Conservation (phyloP, 768 basidiomycete species). For the Mycena metata region DNA sequence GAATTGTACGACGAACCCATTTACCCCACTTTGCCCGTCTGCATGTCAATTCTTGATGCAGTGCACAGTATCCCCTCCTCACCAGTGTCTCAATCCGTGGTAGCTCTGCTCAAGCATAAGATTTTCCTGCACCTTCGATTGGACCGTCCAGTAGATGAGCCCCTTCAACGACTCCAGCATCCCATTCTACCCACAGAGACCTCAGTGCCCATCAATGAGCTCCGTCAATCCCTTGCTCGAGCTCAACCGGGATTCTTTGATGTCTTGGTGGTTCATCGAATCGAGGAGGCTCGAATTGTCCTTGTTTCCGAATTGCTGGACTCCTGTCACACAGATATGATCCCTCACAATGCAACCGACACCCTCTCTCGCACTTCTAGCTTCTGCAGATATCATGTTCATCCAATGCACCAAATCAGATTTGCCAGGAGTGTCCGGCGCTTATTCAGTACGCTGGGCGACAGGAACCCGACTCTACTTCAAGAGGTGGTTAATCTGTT, state of each 20-base stretch:
- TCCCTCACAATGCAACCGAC: neutral
- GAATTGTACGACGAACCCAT: neutral
- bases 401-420: constrained; percentile 3
- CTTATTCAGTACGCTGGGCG: neutral
- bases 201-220: neutral
- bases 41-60: constrained; percentile 1
- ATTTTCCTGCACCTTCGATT: neutral
- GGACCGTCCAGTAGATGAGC: neutral
- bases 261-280: neutral
- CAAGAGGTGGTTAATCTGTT: neutral
- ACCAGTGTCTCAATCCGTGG: neutral
- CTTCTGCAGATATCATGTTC: neutral
- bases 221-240: neutral
- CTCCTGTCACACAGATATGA: neutral
- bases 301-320: neutral
- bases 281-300: constrained; percentile 3
- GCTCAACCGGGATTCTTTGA: neutral
- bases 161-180: neutral
- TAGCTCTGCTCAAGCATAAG: neutral
- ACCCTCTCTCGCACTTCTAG: neutral
- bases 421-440: neutral
- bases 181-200: constrained; percentile 3
- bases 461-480: neutral
- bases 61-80: neutral
- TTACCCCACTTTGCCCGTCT: neutral